Percentiles rank a stretch among this genome's conserved stretches.
Conservation (phyloP, 768 basidiomycete species). For the Rhodotorula toruloides region DNA sequence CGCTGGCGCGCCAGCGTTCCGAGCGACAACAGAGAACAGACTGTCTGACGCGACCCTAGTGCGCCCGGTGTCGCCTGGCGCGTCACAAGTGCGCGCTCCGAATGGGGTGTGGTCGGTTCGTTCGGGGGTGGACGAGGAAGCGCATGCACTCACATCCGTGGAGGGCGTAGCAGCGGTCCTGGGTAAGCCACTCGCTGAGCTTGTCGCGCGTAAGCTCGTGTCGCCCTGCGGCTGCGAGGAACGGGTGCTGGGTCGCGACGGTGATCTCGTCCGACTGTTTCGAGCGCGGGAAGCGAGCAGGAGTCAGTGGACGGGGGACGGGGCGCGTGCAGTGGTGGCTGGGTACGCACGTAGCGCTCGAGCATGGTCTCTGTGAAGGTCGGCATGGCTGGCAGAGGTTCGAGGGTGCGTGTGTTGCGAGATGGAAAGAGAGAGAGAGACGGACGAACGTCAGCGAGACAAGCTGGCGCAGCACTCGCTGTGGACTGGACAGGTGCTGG, state of each 20-base stretch:
- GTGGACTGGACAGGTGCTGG: too few relatives aligned
- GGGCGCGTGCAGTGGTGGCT: background rate
- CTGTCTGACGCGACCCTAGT: too few relatives aligned
- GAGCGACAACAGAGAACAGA: too few relatives aligned
- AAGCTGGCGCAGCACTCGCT: too few relatives aligned
- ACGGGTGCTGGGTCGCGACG: constrained; percentile 56
- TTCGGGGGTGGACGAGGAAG: background rate
- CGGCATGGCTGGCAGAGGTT: background rate
- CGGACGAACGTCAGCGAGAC: too few relatives aligned
- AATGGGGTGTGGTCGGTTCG: too few relatives aligned
- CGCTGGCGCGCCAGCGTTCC: too few relatives aligned
- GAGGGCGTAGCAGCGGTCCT: constrained; percentile 69
- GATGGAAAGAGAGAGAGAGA: too few relatives aligned
- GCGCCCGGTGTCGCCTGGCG: too few relatives aligned
- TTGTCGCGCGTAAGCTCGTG: constrained; percentile 53
- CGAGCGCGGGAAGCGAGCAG: background rate
- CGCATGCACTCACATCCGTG: constrained; percentile 52
- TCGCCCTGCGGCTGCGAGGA: constrained; percentile 58
- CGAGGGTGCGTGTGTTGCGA: too few relatives aligned
- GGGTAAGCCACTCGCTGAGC: constrained; percentile 62
- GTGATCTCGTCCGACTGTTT: constrained; percentile 22
- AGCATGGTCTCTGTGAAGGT: constrained; percentile 19
- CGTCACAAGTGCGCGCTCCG: too few relatives aligned
- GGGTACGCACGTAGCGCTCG: constrained; percentile 16
- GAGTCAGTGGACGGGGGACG: background rate